Percentiles rank a stretch among this genome's conserved stretches.
Conservation (phyloP, 2,329 filamentous ascomycete species). For the Botrytis hyacinthi region DNA sequence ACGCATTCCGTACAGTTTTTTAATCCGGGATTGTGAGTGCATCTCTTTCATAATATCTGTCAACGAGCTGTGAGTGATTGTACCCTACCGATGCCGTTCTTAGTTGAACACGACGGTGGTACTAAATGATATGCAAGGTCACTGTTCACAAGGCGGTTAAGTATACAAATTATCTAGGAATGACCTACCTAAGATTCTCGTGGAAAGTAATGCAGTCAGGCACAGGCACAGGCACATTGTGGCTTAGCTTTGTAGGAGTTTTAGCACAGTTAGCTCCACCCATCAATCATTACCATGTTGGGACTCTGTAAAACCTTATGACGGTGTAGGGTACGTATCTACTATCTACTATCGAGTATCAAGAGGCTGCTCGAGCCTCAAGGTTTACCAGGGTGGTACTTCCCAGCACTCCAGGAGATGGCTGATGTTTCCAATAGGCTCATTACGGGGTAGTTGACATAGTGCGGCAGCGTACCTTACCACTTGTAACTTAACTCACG, state of each 20-base stretch:
- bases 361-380: conserved; percentile 12
- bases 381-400: not conserved
- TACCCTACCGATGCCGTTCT: not conserved
- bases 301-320: conserved; percentile 3
- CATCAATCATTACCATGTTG: not conserved
- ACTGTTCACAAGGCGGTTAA: conserved; percentile 17
- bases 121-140: conserved; percentile 7
- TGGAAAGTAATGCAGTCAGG: conserved; percentile 9
- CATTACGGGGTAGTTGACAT: conserved; percentile 3
- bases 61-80: not conserved
- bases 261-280: conserved; percentile 1
- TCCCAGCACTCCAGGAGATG: conserved; percentile 2
- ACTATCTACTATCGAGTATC: conserved; percentile 3
- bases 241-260: conserved; percentile 16
- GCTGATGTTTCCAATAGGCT: conserved; percentile 9
- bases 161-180: conserved; percentile 5
- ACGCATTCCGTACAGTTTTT: not conserved
- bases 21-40: not conserved
- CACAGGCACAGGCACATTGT: conserved; percentile 15
- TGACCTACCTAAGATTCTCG: not conserved
- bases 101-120: not conserved
- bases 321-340: conserved; percentile 16
- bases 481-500: not conserved
- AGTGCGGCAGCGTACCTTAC: conserved; percentile 13
- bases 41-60: not conserved